Base-by-base conservation (phyloP, 2,329 filamentous ascomycete genomes). In the Aureobasidium sp. region DNA sequence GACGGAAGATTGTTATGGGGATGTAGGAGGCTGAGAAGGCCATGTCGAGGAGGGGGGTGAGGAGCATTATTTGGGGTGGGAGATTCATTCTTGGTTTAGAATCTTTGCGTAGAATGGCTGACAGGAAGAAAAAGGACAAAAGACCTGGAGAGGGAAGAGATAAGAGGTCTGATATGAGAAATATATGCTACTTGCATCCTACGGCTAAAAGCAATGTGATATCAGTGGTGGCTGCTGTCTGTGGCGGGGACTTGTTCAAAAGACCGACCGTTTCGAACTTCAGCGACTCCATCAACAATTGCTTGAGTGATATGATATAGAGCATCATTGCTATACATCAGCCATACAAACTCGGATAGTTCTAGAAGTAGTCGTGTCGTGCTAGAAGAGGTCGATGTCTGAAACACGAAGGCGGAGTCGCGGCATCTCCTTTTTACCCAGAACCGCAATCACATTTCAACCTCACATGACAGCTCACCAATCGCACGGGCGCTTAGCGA, bases 11-110 rank as follows among this genome's bases (percentile, higher is more conserved):
- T 1, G 89, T 88, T 29, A 70, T 65, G 0, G 88, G 86, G 20
- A 91, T 78, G 75, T 83, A 87, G 67, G 75, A 76, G 31, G 82
- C 72, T 0, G 87, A 82, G 23, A 81, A 69, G 61, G 70, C 69
- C 71, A 92, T 80, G 73, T 91, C 88, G 4, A 82, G 56, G 9
- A 78, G 62, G 1, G 76, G 76, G 2, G 72, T 67, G 40, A 78
- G 71, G 27, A 78, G 72, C 53, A 72, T 76, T 27, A 75, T 43
- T 47, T 58, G 66, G 15, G 63, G 53, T 51, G 54, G 63, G 6
- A 59, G 53, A 23, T 5, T 20, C 53, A 65, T 64, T 18, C 16
- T 50, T 23, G 40, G n/a, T n/a, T n/a, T n/a, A n/a, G n/a, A n/a
- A n/a, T n/a, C n/a, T n/a, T n/a, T n/a, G n/a, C n/a, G n/a, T n/a